Evolutionary conservation across 179 eudicot genomes (phyloP).

Genomic region (Beta corolliflora): DNA sequence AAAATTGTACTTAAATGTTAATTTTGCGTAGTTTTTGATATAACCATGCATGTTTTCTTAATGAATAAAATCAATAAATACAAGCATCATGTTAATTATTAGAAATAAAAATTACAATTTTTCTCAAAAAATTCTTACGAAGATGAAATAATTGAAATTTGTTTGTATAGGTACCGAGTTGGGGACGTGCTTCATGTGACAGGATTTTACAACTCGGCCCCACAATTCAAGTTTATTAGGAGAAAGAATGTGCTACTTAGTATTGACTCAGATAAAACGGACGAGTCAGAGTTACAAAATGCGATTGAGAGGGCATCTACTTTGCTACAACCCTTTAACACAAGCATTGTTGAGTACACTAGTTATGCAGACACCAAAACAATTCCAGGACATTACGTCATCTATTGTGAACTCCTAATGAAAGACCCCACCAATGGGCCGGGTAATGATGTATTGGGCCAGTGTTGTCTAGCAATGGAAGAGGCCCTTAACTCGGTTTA

Average conservation of each 20-base stretch:
- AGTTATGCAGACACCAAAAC: slow-evolving; percentile 63
- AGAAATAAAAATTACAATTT: too few relatives aligned
- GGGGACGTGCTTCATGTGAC: slow-evolving; percentile 73
- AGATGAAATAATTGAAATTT: not conserved
- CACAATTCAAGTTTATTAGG: slow-evolving; percentile 67
- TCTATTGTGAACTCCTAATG: slow-evolving; percentile 61
- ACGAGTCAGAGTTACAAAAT: slow-evolving; percentile 64
- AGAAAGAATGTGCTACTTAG: slow-evolving; percentile 69
- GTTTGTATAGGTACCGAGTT: slow-evolving; percentile 51
- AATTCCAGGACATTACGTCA: slow-evolving; percentile 76
- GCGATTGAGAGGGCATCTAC: slow-evolving; percentile 57
- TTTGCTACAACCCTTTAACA: slow-evolving; percentile 42
- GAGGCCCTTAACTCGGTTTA: slow-evolving; percentile 74
- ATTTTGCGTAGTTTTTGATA: too few relatives aligned
- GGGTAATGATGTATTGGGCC: slow-evolving; percentile 37
- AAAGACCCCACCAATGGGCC: slow-evolving; percentile 44
- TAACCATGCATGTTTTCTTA: too few relatives aligned
- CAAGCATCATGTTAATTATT: too few relatives aligned
- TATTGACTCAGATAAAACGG: slow-evolving; percentile 77
- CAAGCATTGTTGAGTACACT: slow-evolving; percentile 70
- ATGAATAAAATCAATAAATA: too few relatives aligned
- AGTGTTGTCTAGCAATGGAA: slow-evolving; percentile 69
- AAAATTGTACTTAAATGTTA: too few relatives aligned
- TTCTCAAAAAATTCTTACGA: not conserved
- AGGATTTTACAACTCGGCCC: slow-evolving; percentile 72